Evolutionary conservation across 495 filamentous ascomycete species (phyloP).

Genomic region (Penicillium samsonianum): DNA sequence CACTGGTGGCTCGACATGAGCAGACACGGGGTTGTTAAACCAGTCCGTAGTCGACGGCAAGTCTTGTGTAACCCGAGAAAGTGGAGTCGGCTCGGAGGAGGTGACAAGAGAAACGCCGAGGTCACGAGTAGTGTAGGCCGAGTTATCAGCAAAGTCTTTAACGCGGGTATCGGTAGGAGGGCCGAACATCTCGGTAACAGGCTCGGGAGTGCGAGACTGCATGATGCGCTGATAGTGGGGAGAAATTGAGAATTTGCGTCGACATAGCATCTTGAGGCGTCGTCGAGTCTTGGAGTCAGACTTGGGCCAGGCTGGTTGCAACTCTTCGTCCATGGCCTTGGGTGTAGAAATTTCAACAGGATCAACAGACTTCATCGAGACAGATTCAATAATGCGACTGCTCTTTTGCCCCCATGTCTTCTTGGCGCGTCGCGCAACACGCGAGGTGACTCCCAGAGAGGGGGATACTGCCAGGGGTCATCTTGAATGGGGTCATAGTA

Average conservation of each 20-base stretch:
- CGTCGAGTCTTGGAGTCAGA: conserved; percentile 77
- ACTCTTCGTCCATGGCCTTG: conserved; percentile 27
- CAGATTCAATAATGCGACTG: conserved; percentile 14
- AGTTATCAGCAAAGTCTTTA: conserved; percentile 26
- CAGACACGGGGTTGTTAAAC: conserved; percentile 38
- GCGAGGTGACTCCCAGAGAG: conserved; percentile 86
- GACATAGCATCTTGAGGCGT: conserved; percentile 81
- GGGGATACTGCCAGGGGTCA: conserved; percentile 80
- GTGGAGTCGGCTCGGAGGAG: conserved; percentile 69
- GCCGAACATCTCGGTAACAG: conserved; percentile 58
- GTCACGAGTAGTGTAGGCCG: conserved; percentile 67
- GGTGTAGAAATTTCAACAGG: conserved; percentile 70
- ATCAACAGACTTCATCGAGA: conserved; percentile 16
- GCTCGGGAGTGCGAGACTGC: conserved; percentile 72
- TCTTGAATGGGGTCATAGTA: conserved; percentile 89
- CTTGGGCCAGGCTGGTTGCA: conserved; percentile 68
- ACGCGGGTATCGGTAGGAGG: conserved; percentile 19
- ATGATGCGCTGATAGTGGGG: conserved; percentile 71
- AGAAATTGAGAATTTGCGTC: conserved; percentile 66
- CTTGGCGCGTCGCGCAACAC: conserved; percentile 83
- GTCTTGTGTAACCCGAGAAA: conserved; percentile 61
- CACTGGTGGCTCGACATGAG: neutral
- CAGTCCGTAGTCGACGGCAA: conserved; percentile 32
- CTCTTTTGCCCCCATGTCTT: conserved; percentile 67
- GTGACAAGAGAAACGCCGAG: conserved; percentile 82